Evolutionary conservation across 805 yeast species (phyloP).

Genomic region (Hanseniaspora clermontiae): DNA sequence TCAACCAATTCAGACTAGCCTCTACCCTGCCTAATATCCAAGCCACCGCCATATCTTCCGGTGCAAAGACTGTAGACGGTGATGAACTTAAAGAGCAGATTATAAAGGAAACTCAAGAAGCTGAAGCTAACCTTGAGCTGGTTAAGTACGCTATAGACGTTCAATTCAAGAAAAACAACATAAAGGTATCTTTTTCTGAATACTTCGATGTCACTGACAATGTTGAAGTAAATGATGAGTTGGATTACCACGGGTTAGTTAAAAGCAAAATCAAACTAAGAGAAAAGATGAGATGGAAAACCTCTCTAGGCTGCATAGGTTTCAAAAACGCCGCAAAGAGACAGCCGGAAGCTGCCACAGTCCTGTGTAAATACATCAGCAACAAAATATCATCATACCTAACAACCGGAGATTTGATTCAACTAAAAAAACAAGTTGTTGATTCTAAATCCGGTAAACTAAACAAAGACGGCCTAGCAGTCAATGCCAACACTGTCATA

Average conservation of each 20-base stretch:
- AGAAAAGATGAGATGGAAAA: conserved; percentile 3
- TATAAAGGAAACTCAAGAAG: conserved; percentile 2
- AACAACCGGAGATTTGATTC: conserved; percentile 5
- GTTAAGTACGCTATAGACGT: conserved; percentile 5
- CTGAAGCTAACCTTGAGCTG: background rate
- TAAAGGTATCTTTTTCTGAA: conserved; percentile 6
- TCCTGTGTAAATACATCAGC: conserved; percentile 6
- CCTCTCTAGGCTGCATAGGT: conserved; percentile 7
- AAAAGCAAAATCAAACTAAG: conserved; percentile 1
- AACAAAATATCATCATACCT: conserved; percentile 7
- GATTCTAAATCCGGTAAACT: conserved; percentile 1
- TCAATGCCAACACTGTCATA: conserved; percentile 31
- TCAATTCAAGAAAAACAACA: background rate
- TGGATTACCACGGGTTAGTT: conserved; percentile 9
- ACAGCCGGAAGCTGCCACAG: conserved; percentile 4
- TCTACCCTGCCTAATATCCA: background rate
- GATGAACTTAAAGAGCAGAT: conserved; percentile 12
- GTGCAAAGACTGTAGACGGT: background rate
- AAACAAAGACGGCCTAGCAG: background rate
- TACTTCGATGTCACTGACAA: background rate
- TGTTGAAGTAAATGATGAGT: background rate
- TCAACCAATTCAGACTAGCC: background rate
- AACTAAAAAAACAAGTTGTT: background rate
- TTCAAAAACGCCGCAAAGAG: conserved; percentile 9
- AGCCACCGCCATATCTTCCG: background rate